Evolutionary conservation across 148 eudicot species (phyloP), one percentile per base, ranked within the genome.

Genomic region (Nyssa sinensis): DNA sequence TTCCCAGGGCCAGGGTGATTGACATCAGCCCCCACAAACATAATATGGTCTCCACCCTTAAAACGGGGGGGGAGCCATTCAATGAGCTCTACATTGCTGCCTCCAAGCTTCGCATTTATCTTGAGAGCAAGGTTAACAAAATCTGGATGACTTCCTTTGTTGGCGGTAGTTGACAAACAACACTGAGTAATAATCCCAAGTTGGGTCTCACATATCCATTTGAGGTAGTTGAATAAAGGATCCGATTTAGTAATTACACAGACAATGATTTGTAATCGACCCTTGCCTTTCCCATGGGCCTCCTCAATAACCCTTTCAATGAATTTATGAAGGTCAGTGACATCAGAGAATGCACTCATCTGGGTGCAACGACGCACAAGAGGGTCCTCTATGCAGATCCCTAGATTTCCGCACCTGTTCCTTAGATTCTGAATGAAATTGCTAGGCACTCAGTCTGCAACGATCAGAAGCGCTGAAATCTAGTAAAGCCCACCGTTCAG

Each of bases 71-170:
- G 82, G 62, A 86, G 82, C 25, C 65, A 70, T 29, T 76, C 65
- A n/a, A 5, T 28, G 31, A 92, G 92, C 74, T 89, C 88, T 11
- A 76, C 80, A 66, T 89, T 91, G 85, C 88, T 86, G 17, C 97
- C 97, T 13, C 97, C 97, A 12, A 91, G 87, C 78, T 91, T 89
- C 10, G 90, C 97, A 81, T 94, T 94, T 35, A 94, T 90, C 76
- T 94, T 94, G 51, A 91, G 75, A 44, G 87, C 87, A 25, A 94
- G 88, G 35, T 91, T 90, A 32, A 89, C 95, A 61, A 90, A 73
- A 75, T 87, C 90, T 62, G 88, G 93, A 75, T 86, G 89, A 6
- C 66, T 78, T 25, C 66, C 76, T 61, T 82, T 78, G 70, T 84
- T 84, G 3, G 88, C 93, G 32, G 27, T 71, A 21, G 25, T 27